Evolutionary conservation across 1,139 yeast genomes (phyloP).

Genomic region (Cylindricascospora bacillispora): DNA sequence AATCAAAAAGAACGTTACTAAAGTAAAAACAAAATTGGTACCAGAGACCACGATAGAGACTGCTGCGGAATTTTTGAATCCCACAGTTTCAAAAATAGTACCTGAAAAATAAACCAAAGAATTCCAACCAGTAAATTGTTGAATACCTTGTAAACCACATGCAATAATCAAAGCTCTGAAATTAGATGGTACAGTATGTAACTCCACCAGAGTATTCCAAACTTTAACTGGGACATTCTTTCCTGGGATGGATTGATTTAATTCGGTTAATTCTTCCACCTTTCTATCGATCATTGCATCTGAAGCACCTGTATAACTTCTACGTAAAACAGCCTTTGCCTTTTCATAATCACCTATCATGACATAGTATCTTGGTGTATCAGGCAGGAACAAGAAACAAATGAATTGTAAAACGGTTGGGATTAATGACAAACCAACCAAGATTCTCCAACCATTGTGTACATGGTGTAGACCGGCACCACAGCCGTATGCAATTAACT

Average conservation of each 20-base stretch:
- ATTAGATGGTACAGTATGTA: conserved; percentile 69
- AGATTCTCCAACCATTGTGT: conserved; percentile 80
- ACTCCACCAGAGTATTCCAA: conserved; percentile 51
- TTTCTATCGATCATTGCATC: conserved; percentile 45
- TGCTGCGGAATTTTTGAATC: conserved; percentile 76
- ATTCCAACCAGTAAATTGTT: conserved; percentile 92
- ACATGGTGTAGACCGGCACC: conserved; percentile 78
- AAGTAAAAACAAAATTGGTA: conserved; percentile 77
- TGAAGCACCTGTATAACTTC: conserved; percentile 44
- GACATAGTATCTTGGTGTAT: conserved; percentile 83
- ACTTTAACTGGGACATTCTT: conserved; percentile 38
- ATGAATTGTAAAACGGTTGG: conserved; percentile 74
- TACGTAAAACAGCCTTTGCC: conserved; percentile 54
- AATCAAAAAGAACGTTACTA: conserved; percentile 69
- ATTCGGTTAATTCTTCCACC: conserved; percentile 42
- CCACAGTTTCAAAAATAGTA: conserved; percentile 79
- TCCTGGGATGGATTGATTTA: conserved; percentile 57
- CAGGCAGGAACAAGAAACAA: conserved; percentile 78
- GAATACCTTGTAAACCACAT: conserved; percentile 89
- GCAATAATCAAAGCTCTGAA: conserved; percentile 79
- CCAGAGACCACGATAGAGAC: conserved; percentile 91
- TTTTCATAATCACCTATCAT: conserved; percentile 50
- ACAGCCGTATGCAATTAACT: conserved; percentile 78
- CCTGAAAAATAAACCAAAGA: conserved; percentile 89
- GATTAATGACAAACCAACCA: conserved; percentile 79